phyloP scores from a whole-genome alignment of 768 basidiomycete genomes.

The Agrocybe pediades region DNA sequence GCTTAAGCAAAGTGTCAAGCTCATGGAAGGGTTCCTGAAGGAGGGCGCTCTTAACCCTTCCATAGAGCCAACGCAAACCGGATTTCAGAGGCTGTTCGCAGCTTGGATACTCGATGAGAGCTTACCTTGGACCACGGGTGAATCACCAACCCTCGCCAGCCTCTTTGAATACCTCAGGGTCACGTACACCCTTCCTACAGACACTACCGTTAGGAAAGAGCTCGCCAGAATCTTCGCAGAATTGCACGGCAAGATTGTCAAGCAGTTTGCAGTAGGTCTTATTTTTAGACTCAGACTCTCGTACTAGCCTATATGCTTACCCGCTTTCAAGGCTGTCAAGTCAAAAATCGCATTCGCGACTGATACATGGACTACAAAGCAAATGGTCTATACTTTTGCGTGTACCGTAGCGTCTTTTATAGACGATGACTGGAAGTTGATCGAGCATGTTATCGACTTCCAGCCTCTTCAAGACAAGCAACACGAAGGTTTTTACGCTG shows the following conservation, averaged over 20 bases:
- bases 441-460: constrained; percentile 33
- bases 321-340: constrained; percentile 16
- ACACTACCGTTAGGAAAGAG: constrained; percentile 25
- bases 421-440: constrained; percentile 31
- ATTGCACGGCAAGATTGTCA: constrained; percentile 22
- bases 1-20: constrained; percentile 16
- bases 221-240: constrained; percentile 22
- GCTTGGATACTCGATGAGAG: constrained; percentile 34
- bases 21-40: constrained; percentile 31
- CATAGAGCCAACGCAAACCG: constrained; percentile 22
- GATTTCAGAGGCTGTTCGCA: constrained; percentile 29
- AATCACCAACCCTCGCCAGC: constrained; percentile 14
- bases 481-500: constrained; percentile 32
- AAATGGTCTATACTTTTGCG: constrained; percentile 35
- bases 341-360: constrained; percentile 19
- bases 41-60: constrained; percentile 34
- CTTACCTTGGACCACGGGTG: constrained; percentile 30
- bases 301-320: not conserved
- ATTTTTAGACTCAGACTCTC: not conserved
- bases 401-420: constrained; percentile 30
- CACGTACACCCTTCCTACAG: constrained; percentile 16
- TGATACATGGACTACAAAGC: constrained; percentile 33
- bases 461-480: constrained; percentile 31
- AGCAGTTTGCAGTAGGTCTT: constrained; percentile 20
- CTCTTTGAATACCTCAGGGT: constrained; percentile 28